Conservation (phyloP, 140 eudicot species). For the Senecio squalidus region DNA sequence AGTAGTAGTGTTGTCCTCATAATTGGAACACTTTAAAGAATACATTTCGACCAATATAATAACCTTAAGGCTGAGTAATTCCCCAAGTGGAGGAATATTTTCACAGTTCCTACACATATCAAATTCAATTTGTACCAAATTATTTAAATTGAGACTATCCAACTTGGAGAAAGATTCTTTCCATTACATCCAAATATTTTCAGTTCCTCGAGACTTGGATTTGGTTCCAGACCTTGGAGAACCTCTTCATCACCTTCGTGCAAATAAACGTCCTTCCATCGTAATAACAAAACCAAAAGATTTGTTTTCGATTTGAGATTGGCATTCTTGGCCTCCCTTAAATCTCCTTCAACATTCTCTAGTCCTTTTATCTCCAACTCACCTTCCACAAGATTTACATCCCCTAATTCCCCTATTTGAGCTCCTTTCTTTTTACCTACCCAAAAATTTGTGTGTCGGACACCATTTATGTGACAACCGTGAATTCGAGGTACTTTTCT, state of each 20-base stretch:
- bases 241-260: not conserved
- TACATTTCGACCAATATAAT: too few relatives aligned
- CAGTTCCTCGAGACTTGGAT: not conserved
- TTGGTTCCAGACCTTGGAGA: not conserved
- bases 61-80: too few relatives aligned
- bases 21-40: too few relatives aligned
- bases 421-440: not conserved
- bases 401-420: not conserved
- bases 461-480: too few relatives aligned
- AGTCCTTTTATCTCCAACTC: too few relatives aligned
- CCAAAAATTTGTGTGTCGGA: not conserved
- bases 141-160: not conserved
- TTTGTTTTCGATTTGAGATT: too few relatives aligned
- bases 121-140: not conserved
- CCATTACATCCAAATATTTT: not conserved
- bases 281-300: not conserved
- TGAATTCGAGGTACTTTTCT: too few relatives aligned
- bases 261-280: not conserved
- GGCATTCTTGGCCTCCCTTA: too few relatives aligned
- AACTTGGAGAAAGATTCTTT: not conserved
- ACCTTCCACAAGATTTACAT: not conserved
- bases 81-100: too few relatives aligned
- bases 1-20: too few relatives aligned
- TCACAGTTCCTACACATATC: not conserved
- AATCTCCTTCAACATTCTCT: not conserved